These are phyloP conservation scores for Paspalum notatum DNA, from an alignment of 176 grass and related monocot genomes.

Conservation along the genomic window DNA sequence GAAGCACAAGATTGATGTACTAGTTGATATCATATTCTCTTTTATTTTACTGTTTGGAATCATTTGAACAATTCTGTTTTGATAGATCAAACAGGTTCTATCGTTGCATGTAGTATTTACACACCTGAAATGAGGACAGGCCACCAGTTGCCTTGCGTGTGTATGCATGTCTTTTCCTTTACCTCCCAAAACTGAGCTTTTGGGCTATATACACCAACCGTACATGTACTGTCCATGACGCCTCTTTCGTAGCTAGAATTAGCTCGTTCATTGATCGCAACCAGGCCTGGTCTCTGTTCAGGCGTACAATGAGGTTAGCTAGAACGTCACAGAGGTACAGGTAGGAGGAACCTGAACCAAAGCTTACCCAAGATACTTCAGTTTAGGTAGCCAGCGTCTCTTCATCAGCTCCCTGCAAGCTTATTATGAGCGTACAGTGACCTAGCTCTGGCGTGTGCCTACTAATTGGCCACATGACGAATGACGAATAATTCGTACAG, in stretches of 20 bases:
- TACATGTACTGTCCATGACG: not conserved
- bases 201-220: not conserved
- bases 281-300: not conserved
- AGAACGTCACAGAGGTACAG: constrained; percentile 27
- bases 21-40: too few species aligned
- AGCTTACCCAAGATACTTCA: constrained; percentile 23
- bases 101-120: not conserved
- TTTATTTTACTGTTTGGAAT: not conserved
- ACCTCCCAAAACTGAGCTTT: not conserved
- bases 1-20: too few species aligned
- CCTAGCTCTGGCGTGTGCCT: not conserved
- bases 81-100: not conserved
- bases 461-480: constrained; percentile 38
- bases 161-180: not conserved
- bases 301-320: constrained; percentile 31
- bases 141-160: not conserved
- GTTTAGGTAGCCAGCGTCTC: not conserved
- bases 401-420: not conserved
- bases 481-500: constrained; percentile 39
- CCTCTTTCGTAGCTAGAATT: constrained; percentile 2
- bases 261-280: not conserved
- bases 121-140: not conserved
- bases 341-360: not conserved
- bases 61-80: not conserved
- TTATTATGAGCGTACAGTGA: constrained; percentile 28